Evolutionary conservation across 768 basidiomycete genomes (phyloP).

Genomic region (Amanita exitialis): DNA sequence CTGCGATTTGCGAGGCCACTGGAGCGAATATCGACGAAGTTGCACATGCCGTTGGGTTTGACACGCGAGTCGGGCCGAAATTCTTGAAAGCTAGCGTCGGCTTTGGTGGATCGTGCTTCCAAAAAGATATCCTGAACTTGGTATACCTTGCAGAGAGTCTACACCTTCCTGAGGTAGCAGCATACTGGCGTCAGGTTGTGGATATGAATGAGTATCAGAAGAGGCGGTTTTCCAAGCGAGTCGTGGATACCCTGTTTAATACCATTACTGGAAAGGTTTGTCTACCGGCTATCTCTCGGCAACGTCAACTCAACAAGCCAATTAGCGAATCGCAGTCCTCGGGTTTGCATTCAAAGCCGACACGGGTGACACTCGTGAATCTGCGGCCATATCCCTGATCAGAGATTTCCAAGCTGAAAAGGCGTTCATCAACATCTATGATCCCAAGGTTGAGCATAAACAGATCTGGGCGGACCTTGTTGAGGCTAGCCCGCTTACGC

Average conservation of each 20-base stretch:
- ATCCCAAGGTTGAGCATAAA: constrained; percentile 75
- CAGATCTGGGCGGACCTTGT: constrained; percentile 84
- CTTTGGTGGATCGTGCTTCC: constrained; percentile 98
- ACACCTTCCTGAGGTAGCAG: constrained; percentile 93
- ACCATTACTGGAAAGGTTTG: constrained; percentile 90
- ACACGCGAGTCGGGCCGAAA: constrained; percentile 87
- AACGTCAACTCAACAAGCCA: neutral
- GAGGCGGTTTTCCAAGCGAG: constrained; percentile 87
- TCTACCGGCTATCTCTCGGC: neutral
- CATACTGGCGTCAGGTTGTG: constrained; percentile 96
- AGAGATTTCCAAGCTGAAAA: constrained; percentile 88
- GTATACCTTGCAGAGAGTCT: constrained; percentile 94
- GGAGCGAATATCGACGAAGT: constrained; percentile 99
- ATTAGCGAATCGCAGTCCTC: constrained; percentile 83
- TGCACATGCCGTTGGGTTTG: constrained; percentile 86
- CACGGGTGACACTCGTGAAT: constrained; percentile 98
- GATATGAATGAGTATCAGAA: constrained; percentile 99
- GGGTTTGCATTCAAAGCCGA: constrained; percentile 99
- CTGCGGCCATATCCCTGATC: constrained; percentile 89
- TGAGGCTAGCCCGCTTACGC: constrained; percentile 54
- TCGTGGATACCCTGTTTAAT: constrained; percentile 97
- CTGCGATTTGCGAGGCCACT: constrained; percentile 97
- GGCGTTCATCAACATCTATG: constrained; percentile 82
- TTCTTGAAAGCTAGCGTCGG: constrained; percentile 95
- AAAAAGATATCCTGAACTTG: constrained; percentile 98